Evolutionary conservation across 768 basidiomycete species (phyloP).

Genomic region (Paxillus rubicundulus): DNA sequence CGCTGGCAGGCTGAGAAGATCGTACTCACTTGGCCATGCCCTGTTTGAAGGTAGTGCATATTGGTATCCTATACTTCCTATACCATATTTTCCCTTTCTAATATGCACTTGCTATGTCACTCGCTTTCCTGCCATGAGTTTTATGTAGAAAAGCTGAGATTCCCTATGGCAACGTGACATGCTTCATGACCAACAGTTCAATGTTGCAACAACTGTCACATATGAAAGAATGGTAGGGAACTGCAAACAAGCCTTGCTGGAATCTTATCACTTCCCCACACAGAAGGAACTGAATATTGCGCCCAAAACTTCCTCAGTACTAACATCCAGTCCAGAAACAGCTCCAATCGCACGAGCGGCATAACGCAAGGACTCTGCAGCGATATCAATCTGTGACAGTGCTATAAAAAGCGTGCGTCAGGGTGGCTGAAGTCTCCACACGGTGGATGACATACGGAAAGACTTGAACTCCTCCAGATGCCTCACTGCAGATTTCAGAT

Average conservation of each 20-base stretch:
- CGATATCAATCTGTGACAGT: conserved; percentile 71
- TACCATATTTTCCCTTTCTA: conserved; percentile 2
- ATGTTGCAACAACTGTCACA: too few species aligned
- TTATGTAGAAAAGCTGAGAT: too few species aligned
- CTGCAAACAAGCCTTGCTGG: not conserved
- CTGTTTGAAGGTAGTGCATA: not conserved
- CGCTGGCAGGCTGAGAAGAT: conserved; percentile 21
- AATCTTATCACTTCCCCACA: conserved; percentile 64
- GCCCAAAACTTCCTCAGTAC: conserved; percentile 81
- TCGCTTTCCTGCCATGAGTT: too few species aligned
- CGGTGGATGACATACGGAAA: conserved; percentile 24
- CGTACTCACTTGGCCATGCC: conserved; percentile 14
- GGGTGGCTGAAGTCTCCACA: not conserved
- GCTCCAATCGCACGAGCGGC: conserved; percentile 81
- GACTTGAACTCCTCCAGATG: conserved; percentile 31
- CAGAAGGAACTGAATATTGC: conserved; percentile 85
- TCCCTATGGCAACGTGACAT: too few species aligned
- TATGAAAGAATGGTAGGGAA: not conserved
- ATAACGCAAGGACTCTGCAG: conserved; percentile 85
- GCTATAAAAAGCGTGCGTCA: conserved; percentile 35
- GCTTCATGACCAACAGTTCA: too few species aligned
- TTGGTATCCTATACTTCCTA: not conserved
- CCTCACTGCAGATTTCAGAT: conserved; percentile 61
- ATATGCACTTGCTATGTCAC: too few species aligned
- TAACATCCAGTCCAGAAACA: conserved; percentile 71